Base-by-base conservation (phyloP, 441 rosid genomes). In the Gossypium davidsonii region DNA sequence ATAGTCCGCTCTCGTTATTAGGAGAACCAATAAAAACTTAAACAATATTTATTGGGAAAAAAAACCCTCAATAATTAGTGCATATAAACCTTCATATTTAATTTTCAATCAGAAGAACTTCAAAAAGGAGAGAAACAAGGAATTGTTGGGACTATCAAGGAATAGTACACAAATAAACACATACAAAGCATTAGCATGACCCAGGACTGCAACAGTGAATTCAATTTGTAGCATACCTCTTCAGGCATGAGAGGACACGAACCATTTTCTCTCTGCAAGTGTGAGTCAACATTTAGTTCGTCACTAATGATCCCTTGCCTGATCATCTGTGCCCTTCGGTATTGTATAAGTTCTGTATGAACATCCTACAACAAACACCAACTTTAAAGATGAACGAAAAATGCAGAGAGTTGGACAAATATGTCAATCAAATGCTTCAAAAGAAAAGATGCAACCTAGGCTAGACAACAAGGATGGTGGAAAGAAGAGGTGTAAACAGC, bases 171-270 rank as follows among this genome's bases (percentile, higher is more conserved):
- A 46, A 66, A 46, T 46, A 25, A 66, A 48, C 34, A 25, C 37
- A 23, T 14, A 48, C 20, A 23, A 14, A 31, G 70, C 17, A 42
- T 20, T 23, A 44, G 8, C 53, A 44, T 34, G 52, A 18, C 37
- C 55, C 11, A 44, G 18, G 18, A 5, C 21, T 5, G 10, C 25
- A 49, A 28, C 49, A 26, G 10, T 26, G 57, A 28, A 46, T 28
- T 61, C 17, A 55, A 66, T 42, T 37, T 4, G 52, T 10, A 52
- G 42, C 81, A 71, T 81, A 96, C 99, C 97, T 94, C 98, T 86
- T 94, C 99, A 69, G 99, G 99, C 94, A 90, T 91, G 57, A 91
- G 94, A 49, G 99, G 98, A 68, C 99, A 94, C 52, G 89, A 84
- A 49, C 99, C 99, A 76, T 88, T 90, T 67, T 82, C 90, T 83